Conservation (phyloP, 257 asterid genomes). For the Solanum lycopersicoides region DNA sequence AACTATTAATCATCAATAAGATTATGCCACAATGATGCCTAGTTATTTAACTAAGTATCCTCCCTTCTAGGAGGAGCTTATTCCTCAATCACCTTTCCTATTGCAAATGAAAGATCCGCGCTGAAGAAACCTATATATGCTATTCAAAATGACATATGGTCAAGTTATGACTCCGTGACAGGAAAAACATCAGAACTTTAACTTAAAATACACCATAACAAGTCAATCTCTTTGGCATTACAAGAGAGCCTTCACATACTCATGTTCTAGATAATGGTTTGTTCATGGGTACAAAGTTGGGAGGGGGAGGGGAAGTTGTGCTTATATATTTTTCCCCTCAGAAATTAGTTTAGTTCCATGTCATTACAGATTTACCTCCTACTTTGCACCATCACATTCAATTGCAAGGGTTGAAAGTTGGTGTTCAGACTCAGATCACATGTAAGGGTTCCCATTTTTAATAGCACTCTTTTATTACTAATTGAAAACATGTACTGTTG, state of each 20-base stretch:
- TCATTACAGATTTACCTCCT: not conserved
- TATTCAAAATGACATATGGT: not conserved
- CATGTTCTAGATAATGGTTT: not conserved
- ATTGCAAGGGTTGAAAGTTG: not conserved
- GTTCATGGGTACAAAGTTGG: not conserved
- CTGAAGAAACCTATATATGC: not conserved
- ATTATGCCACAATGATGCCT: not conserved
- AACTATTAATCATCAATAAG: not conserved
- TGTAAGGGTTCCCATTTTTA: not conserved
- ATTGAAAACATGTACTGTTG: not conserved
- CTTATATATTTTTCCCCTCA: not conserved
- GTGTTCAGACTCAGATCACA: not conserved
- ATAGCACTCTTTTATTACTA: not conserved
- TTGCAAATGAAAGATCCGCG: not conserved
- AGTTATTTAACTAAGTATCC: not conserved
- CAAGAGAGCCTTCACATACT: not conserved
- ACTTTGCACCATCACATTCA: not conserved
- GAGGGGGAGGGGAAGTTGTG: not conserved
- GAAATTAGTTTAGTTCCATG: not conserved
- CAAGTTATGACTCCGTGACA: not conserved
- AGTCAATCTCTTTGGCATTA: not conserved
- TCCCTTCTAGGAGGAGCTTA: not conserved
- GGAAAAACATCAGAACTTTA: not conserved
- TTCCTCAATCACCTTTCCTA: not conserved
- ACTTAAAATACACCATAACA: not conserved